Conservation (phyloP, 208 protist genomes). For the Leishmania arabica region DNA sequence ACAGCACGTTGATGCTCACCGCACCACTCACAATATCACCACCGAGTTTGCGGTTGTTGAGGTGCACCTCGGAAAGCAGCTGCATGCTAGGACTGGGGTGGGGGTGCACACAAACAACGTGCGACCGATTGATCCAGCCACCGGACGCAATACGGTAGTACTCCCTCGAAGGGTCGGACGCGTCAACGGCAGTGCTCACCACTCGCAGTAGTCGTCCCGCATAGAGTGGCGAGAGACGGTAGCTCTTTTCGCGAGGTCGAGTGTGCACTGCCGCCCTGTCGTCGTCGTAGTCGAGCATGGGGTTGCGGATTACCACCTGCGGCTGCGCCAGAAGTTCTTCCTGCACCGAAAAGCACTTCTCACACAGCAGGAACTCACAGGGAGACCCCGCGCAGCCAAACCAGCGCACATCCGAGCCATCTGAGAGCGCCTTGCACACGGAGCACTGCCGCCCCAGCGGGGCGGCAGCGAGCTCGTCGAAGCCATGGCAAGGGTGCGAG, state of each 20-base stretch:
- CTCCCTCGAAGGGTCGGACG: conserved; percentile 37
- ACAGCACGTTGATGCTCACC: conserved; percentile 30
- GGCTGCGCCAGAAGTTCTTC: conserved; percentile 55
- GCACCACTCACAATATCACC: conserved; percentile 23
- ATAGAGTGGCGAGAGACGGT: conserved; percentile 71
- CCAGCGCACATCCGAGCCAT: conserved; percentile 57
- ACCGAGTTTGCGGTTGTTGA: conserved; percentile 28
- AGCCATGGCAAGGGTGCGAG: conserved; percentile 68
- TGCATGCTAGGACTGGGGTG: conserved; percentile 31
- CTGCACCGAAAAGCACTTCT: conserved; percentile 82
- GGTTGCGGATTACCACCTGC: conserved; percentile 78
- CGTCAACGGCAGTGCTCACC: conserved; percentile 60
- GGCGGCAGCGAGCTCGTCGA: conserved; percentile 26
- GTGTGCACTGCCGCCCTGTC: conserved; percentile 54
- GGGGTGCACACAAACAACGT: conserved; percentile 67
- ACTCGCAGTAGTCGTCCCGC: conserved; percentile 63
- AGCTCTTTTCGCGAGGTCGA: conserved; percentile 52
- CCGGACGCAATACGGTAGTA: conserved; percentile 75
- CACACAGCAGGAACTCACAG: conserved; percentile 65
- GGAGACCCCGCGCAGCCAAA: conserved; percentile 45
- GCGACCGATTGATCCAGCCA: conserved; percentile 71
- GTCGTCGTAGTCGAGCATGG: conserved; percentile 52
- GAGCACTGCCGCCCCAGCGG: conserved; percentile 38
- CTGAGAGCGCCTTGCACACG: conserved; percentile 60
- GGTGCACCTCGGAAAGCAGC: conserved; percentile 28